These are phyloP conservation scores for Populus ilicifolia DNA, from an alignment of 345 rosid genomes.

Conservation along the genomic window DNA sequence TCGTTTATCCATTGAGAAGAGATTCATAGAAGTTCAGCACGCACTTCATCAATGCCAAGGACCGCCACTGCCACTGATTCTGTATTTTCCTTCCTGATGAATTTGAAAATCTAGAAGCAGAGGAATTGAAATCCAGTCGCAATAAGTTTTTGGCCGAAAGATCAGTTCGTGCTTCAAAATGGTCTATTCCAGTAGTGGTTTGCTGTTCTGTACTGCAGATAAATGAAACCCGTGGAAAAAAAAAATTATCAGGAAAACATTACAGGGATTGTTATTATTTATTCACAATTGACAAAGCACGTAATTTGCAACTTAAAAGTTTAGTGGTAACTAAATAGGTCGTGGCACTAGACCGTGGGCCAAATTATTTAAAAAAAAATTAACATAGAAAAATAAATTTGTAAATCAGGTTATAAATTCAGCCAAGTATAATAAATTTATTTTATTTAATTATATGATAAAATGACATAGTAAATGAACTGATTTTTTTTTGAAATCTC, in stretches of 20 bases:
- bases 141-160: slow-evolving; percentile 23
- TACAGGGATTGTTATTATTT: too few relatives aligned
- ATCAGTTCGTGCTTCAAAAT: slow-evolving; percentile 83
- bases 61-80: background rate
- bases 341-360: too few relatives aligned
- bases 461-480: too few relatives aligned
- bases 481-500: too few relatives aligned
- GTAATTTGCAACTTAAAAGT: background rate
- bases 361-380: too few relatives aligned
- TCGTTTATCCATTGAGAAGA: background rate
- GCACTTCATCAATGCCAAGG: background rate
- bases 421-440: too few relatives aligned
- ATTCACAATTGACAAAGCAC: too few relatives aligned
- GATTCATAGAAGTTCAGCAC: background rate
- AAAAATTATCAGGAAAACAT: background rate
- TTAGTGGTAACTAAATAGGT: background rate
- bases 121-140: background rate
- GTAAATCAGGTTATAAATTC: too few relatives aligned
- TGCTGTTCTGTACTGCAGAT: slow-evolving; percentile 51
- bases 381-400: too few relatives aligned
- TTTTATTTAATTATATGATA: too few relatives aligned
- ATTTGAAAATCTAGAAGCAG: background rate
- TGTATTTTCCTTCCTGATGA: background rate
- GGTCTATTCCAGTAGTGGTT: slow-evolving; percentile 39
- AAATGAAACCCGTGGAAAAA: slow-evolving; percentile 54